phyloP scores from a whole-genome alignment of 305 asterid species.

The Nicotiana rustica region DNA sequence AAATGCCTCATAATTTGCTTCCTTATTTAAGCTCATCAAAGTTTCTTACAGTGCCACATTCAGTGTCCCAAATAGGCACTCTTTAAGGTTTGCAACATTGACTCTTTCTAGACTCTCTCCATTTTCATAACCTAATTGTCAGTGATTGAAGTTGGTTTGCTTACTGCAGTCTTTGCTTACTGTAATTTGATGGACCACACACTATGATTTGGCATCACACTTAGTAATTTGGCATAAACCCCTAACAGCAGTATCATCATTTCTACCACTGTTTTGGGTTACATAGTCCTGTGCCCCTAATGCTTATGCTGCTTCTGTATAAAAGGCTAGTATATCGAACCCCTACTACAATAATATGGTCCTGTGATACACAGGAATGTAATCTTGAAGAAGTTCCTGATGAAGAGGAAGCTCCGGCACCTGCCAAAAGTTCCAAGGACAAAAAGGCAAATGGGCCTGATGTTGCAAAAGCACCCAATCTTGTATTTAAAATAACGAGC shows the following conservation, averaged over 20 bases:
- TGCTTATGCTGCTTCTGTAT: not conserved
- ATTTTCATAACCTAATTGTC: slow-evolving; percentile 8
- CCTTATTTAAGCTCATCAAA: slow-evolving; percentile 23
- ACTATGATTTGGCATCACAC: not conserved
- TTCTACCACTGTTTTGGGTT: not conserved
- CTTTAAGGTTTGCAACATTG: not conserved
- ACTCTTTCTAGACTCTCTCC: slow-evolving; percentile 4
- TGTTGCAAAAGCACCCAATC: slow-evolving; percentile 75
- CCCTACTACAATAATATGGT: not conserved
- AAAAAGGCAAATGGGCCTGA: slow-evolving; percentile 91
- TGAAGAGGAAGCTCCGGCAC: slow-evolving; percentile 76
- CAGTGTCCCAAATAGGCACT: not conserved
- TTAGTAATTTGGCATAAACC: not conserved
- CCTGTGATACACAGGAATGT: slow-evolving; percentile 72
- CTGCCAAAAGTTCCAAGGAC: slow-evolving; percentile 91
- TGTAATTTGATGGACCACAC: slow-evolving; percentile 22
- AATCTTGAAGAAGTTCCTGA: slow-evolving; percentile 85
- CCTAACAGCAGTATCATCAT: not conserved
- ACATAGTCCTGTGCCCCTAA: not conserved
- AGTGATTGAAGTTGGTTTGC: slow-evolving; percentile 5
- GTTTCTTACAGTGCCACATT: not conserved
- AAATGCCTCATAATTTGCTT: not conserved
- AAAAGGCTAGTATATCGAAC: not conserved
- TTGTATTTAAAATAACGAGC: slow-evolving; percentile 78
- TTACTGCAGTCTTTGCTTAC: not conserved